Evolutionary conservation across 257 asterid species (phyloP).

Genomic region (Leonotis leonurus): DNA sequence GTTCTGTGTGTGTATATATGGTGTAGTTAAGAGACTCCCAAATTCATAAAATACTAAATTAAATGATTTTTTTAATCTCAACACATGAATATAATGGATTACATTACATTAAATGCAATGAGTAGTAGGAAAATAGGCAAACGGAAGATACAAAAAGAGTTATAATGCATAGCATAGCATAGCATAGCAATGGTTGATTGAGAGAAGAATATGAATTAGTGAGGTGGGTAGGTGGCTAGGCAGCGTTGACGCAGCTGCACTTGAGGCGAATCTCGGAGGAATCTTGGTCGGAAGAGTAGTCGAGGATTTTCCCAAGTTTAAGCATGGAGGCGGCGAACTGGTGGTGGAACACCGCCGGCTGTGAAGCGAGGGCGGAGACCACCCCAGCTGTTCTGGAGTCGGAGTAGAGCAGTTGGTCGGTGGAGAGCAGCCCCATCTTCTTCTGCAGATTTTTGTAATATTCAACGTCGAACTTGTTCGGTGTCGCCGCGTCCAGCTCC

Average conservation of each 20-base stretch:
- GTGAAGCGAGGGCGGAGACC: slow-evolving; percentile 54
- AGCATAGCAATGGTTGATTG: background rate
- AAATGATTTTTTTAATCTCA: too few relatives aligned
- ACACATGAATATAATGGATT: too few relatives aligned
- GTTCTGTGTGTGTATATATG: too few relatives aligned
- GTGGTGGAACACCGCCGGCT: slow-evolving; percentile 28
- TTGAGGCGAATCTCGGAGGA: slow-evolving; percentile 54
- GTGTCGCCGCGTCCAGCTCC: slow-evolving; percentile 56
- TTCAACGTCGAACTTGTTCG: slow-evolving; percentile 40
- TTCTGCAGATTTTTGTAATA: slow-evolving; percentile 61
- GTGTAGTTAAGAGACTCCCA: too few relatives aligned
- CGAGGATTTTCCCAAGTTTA: slow-evolving; percentile 68
- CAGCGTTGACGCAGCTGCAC: slow-evolving; percentile 48
- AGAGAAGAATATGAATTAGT: background rate
- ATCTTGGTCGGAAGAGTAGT: slow-evolving; percentile 25
- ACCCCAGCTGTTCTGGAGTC: slow-evolving; percentile 54
- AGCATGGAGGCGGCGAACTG: slow-evolving; percentile 76
- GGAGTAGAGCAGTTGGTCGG: slow-evolving; percentile 55
- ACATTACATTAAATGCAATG: background rate
- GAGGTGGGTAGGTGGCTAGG: too few relatives aligned
- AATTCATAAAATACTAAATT: too few relatives aligned
- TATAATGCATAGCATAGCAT: too few relatives aligned
- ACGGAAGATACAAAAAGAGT: background rate
- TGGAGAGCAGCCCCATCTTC: slow-evolving; percentile 64
- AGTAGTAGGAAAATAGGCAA: background rate